These are phyloP conservation scores for Euptelea pleiosperma DNA, from an alignment of 164 flowering plant genomes.

Conservation along the genomic window DNA sequence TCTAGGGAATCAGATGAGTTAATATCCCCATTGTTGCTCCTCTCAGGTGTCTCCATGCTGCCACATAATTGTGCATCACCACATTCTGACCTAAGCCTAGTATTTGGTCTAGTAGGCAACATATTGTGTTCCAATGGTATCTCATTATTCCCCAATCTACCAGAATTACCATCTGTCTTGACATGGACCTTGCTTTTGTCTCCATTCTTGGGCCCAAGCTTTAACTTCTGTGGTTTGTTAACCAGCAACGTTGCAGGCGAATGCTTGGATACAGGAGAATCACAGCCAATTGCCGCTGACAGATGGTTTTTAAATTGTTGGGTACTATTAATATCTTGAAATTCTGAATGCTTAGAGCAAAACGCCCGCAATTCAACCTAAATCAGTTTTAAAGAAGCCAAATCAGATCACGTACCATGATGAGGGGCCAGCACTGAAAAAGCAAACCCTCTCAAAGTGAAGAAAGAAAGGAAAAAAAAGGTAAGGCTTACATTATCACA, in stretches of 20 bases:
- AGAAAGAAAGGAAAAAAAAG: background rate
- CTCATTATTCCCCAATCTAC: slow-evolving; percentile 24
- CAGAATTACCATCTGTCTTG: slow-evolving; percentile 24
- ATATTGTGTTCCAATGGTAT: slow-evolving; percentile 19
- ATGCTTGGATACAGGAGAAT: slow-evolving; percentile 22
- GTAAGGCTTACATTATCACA: slow-evolving; percentile 55
- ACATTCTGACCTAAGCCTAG: slow-evolving; percentile 21
- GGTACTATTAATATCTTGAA: slow-evolving; percentile 19
- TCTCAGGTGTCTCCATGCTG: slow-evolving; percentile 22
- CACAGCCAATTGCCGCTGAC: slow-evolving; percentile 26
- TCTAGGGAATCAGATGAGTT: slow-evolving; percentile 28
- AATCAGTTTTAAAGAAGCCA: slow-evolving; percentile 3
- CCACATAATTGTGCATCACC: slow-evolving; percentile 25
- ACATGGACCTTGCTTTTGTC: slow-evolving; percentile 27
- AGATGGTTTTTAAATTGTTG: slow-evolving; percentile 20
- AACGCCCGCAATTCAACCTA: slow-evolving; percentile 91
- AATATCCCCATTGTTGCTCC: slow-evolving; percentile 25
- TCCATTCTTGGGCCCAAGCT: slow-evolving; percentile 38
- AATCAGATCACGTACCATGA: background rate
- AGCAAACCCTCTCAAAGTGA: background rate
- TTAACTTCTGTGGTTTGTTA: slow-evolving; percentile 31
- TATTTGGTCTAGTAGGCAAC: slow-evolving; percentile 20
- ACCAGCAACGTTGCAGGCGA: slow-evolving; percentile 19
- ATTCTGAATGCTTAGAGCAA: slow-evolving; percentile 80
- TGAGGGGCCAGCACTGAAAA: background rate